Percentiles rank a stretch among this genome's conserved stretches.
phyloP scores from a whole-genome alignment of 805 yeast genomes.

The Blastobotrys robertii region DNA sequence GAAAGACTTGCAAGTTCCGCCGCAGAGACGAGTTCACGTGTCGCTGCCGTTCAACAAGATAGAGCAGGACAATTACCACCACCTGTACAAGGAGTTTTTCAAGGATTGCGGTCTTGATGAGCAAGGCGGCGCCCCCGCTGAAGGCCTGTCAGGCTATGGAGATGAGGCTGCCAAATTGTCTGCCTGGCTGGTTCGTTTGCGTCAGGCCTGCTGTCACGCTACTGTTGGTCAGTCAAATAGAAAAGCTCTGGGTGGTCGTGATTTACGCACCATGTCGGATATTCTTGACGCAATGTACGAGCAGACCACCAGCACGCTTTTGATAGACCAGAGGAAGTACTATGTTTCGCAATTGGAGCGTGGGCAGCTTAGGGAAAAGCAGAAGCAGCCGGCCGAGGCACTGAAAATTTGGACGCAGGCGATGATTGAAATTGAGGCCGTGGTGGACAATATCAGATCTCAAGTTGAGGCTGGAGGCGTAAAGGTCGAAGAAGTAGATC shows the following conservation, averaged over 20 bases:
- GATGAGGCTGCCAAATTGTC: too few species aligned
- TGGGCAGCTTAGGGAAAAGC: conserved; percentile 63
- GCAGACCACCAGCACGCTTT: conserved; percentile 41
- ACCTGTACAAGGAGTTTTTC: conserved; percentile 50
- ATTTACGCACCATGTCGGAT: conserved; percentile 47
- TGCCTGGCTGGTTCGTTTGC: conserved; percentile 55
- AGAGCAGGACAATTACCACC: conserved; percentile 76
- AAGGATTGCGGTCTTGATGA: conserved; percentile 36
- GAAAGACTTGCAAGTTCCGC: conserved; percentile 67
- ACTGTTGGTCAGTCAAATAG: conserved; percentile 21
- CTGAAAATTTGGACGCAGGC: conserved; percentile 36
- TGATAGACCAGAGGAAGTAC: conserved; percentile 39
- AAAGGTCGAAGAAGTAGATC: background rate
- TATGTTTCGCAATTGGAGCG: conserved; percentile 40
- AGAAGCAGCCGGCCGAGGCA: conserved; percentile 43
- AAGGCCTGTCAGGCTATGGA: background rate
- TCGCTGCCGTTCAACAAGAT: conserved; percentile 70
- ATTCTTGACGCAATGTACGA: conserved; percentile 58
- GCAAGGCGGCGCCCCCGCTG: background rate
- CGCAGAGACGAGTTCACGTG: conserved; percentile 60
- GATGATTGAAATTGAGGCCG: conserved; percentile 25
- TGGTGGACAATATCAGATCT: conserved; percentile 15
- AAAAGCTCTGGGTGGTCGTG: conserved; percentile 23
- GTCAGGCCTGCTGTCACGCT: conserved; percentile 83
- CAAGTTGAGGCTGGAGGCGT: conserved; percentile 9